A percentile compares a stretch with the other conserved stretches of the same genome.
Conservation (phyloP, 106 monocot species). For the Triglochin maritima region DNA sequence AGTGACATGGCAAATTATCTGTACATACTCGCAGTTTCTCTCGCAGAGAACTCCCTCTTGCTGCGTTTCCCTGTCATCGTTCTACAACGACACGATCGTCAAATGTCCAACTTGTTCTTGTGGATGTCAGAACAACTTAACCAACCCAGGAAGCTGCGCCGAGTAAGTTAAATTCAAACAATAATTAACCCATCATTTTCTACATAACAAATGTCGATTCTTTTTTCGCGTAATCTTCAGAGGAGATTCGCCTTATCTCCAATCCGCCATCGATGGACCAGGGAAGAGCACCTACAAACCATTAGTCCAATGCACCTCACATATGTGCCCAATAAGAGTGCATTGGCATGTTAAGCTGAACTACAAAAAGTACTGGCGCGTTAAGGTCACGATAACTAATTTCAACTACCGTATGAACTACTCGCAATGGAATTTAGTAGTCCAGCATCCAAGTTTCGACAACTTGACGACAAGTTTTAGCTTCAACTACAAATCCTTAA, state of each 20-base stretch:
- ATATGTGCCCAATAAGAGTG: constrained; percentile 16
- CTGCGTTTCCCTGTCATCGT: constrained; percentile 11
- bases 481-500: constrained; percentile 17
- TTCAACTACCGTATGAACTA: constrained; percentile 20
- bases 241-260: constrained; percentile 14
- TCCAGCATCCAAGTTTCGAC: constrained; percentile 19
- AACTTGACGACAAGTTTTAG: constrained; percentile 9
- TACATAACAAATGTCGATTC: background rate
- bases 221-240: background rate
- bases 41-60: constrained; percentile 9
- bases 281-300: constrained; percentile 7
- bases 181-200: background rate
- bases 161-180: background rate
- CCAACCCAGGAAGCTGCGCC: constrained; percentile 12
- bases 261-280: constrained; percentile 10
- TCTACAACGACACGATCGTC: constrained; percentile 14
- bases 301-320: constrained; percentile 19
- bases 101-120: constrained; percentile 10
- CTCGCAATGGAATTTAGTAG: constrained; percentile 17
- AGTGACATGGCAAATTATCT: constrained; percentile 14
- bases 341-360: constrained; percentile 20
- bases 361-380: constrained; percentile 17
- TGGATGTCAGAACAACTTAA: constrained; percentile 8
- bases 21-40: constrained; percentile 13
- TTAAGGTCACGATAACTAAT: constrained; percentile 16